phyloP scores from a whole-genome alignment of 2,329 filamentous ascomycete species.

The Didymosphaeria variabile region DNA sequence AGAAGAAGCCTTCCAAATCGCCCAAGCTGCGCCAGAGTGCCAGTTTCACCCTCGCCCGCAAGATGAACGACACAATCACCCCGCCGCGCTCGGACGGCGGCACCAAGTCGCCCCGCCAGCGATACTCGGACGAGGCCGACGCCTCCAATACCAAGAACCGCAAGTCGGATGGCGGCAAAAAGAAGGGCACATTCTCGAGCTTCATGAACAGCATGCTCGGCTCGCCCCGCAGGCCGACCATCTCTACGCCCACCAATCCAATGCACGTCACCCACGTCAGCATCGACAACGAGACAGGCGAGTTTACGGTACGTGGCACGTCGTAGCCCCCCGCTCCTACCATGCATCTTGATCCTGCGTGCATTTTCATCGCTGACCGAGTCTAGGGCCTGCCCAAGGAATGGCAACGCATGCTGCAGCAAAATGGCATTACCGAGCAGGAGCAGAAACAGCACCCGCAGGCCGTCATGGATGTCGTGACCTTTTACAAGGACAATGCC shows the following conservation, averaged over 20 bases:
- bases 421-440: constrained; percentile 95
- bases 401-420: constrained; percentile 95
- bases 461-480: constrained; percentile 93
- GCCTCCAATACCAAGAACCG: constrained; percentile 37
- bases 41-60: constrained; percentile 54
- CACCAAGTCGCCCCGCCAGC: constrained; percentile 49
- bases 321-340: constrained; percentile 11
- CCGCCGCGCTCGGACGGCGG: constrained; percentile 44
- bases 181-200: constrained; percentile 52
- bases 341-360: constrained; percentile 7
- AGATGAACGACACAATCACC: constrained; percentile 52
- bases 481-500: constrained; percentile 95
- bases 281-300: constrained; percentile 93
- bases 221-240: constrained; percentile 88
- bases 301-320: constrained; percentile 78
- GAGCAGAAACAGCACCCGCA: constrained; percentile 96
- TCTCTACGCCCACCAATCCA: constrained; percentile 97
- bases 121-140: constrained; percentile 51
- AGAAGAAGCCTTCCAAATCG: constrained; percentile 32
- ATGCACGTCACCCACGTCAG: constrained; percentile 98
- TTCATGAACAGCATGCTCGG: constrained; percentile 53
- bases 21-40: constrained; percentile 52
- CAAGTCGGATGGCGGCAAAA: constrained; percentile 48
- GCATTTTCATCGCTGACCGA: constrained; percentile 22
- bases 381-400: constrained; percentile 89